Base-by-base conservation (phyloP, 192 early-diverging fungal genomes). In the Podila epicladia region DNA sequence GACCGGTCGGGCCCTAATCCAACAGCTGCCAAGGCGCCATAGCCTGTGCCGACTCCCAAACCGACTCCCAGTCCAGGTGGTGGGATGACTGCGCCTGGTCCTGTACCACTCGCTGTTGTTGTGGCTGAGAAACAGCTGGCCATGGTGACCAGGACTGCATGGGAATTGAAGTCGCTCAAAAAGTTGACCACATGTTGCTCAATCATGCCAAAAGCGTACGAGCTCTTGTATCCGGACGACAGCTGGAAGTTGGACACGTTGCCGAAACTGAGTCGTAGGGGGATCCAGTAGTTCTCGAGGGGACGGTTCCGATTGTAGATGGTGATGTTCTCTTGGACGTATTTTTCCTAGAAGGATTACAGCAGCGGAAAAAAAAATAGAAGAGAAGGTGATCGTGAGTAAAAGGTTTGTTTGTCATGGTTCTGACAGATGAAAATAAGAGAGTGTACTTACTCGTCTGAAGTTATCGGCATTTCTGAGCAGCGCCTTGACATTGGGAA, bases 301-400 rank as follows among this genome's bases (percentile, higher is more conserved):
- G 92, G 93, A 55, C 92, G 73, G 19, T 87, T 86, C 41, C 83
- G 83, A 72, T 93, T 93, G 77, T 93, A 93, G 3, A 94, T 72
- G 12, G 89, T 92, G 20, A 94, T 78, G 72, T 93, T 89, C 69
- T 94, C 92, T 67, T 91, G 84, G 24, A 93, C 82, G 71, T 93
- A 94, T 64, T 90, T 91, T 67, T 93, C 91, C 91, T 94, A 67
- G 29, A 4, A 59, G 48, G 45, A 7, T 15, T 61, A 50, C 45
- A 29, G 12, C 35, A 26, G 19, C 12, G 20, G 11, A 26, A 0
- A 66, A 20, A 17, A 38, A 41, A 33, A 60, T 12, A 15, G 5
- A 61, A 9, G 29, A 61, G 2, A 32, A 50, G 11, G 15, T 19
- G 35, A 9, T n/a, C 29, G 24, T 55, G 12, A 26, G 53, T 65